A percentile compares a stretch with the other conserved stretches of the same genome.
phyloP scores from a whole-genome alignment of 208 protist genomes.

The Acanthamoeba royreba region DNA sequence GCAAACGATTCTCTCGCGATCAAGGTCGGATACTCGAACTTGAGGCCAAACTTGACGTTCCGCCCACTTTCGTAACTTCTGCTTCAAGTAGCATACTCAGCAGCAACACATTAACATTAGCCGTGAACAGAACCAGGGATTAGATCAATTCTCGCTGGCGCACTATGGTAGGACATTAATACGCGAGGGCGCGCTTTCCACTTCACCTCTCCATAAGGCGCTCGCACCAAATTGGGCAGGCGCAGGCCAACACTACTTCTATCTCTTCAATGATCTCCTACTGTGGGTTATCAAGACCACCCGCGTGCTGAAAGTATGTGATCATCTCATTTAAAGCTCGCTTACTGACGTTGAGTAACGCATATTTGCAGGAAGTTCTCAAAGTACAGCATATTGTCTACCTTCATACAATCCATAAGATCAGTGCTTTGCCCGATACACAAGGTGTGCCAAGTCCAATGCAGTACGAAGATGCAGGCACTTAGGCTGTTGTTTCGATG shows the following conservation, averaged over 20 bases:
- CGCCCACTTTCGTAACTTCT: neutral
- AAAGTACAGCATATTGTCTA: neutral
- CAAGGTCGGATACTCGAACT: neutral
- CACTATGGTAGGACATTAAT: neutral
- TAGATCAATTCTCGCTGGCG: neutral
- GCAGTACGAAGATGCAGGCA: neutral
- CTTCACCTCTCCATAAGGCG: neutral
- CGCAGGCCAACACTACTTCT: neutral
- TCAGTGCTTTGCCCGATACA: neutral
- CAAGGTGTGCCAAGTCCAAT: neutral
- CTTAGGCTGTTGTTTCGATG: neutral
- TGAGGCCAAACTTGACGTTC: neutral
- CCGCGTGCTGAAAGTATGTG: no score
- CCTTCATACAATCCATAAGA: neutral
- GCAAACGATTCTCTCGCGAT: neutral
- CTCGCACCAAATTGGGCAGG: neutral
- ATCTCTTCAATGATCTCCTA: neutral
- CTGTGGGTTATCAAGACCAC: neutral
- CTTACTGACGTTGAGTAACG: neutral
- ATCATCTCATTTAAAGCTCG: neutral
- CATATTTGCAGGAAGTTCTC: neutral
- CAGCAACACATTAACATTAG: neutral
- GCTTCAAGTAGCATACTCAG: neutral
- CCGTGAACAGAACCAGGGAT: neutral
- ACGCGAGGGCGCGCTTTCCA: neutral